Evolutionary conservation across 257 asterid genomes (phyloP).

Genomic region (Solanum sejunctum): DNA sequence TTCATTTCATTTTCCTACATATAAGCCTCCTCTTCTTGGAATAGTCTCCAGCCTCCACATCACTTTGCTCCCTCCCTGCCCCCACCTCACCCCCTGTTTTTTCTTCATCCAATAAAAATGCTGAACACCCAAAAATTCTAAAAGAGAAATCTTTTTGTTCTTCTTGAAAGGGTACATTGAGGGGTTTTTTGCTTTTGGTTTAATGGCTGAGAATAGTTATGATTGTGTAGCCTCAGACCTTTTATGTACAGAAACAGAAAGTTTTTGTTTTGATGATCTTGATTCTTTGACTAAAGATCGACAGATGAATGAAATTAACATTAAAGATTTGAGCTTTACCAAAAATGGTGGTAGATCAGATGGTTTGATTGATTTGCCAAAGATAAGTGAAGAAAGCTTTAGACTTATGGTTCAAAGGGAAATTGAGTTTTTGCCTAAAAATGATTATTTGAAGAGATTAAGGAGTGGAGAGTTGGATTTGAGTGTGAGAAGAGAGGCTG

Average conservation of each 20-base stretch:
- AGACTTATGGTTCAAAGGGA: constrained; percentile 48
- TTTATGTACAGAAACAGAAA: constrained; percentile 35
- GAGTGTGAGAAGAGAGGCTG: constrained; percentile 45
- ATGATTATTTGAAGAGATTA: constrained; percentile 62
- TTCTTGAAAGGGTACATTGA: constrained; percentile 10
- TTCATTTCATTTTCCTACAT: constrained; percentile 25
- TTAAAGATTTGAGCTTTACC: constrained; percentile 15
- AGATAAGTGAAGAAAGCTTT: constrained; percentile 32
- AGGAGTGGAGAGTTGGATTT: constrained; percentile 57
- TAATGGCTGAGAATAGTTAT: constrained; percentile 37
- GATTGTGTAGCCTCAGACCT: constrained; percentile 28
- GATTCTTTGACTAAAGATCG: constrained; percentile 14
- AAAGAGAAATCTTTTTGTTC: not conserved
- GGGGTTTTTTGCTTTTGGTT: not conserved
- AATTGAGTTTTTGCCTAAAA: constrained; percentile 37
- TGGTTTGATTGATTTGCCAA: constrained; percentile 23
- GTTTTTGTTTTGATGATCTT: constrained; percentile 31
- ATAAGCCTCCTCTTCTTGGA: constrained; percentile 26
- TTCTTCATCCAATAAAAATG: not conserved
- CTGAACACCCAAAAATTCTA: not conserved
- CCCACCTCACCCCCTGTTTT: constrained; percentile 3
- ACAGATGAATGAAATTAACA: constrained; percentile 11
- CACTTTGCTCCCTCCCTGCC: constrained; percentile 6
- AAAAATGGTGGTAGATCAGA: constrained; percentile 23
- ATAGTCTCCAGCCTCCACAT: constrained; percentile 9